phyloP scores from a whole-genome alignment of 441 rosid genomes.

The Gossypium aridum region DNA sequence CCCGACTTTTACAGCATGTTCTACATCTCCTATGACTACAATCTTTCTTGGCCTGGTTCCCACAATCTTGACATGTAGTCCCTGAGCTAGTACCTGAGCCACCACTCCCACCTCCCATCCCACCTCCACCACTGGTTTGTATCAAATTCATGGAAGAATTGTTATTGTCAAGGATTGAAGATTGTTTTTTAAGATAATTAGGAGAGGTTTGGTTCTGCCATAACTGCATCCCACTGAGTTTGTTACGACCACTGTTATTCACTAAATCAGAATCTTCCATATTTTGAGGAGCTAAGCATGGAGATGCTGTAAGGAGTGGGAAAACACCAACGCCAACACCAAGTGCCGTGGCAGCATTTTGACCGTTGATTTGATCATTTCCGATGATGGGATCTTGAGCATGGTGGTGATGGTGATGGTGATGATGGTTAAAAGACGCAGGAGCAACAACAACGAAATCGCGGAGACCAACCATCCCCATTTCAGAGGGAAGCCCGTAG shows the following conservation, averaged over 20 bases:
- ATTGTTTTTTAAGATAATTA: conserved; percentile 33
- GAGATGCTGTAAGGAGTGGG: conserved; percentile 59
- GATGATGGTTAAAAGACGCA: conserved; percentile 45
- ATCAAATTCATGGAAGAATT: conserved; percentile 24
- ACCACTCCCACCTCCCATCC: conserved; percentile 26
- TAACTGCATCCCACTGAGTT: conserved; percentile 42
- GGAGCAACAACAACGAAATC: conserved; percentile 81
- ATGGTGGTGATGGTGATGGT: conserved; percentile 44
- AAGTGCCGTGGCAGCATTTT: conserved; percentile 49
- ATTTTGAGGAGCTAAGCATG: conserved; percentile 36
- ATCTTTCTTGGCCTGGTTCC: conserved; percentile 94
- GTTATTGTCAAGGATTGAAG: conserved; percentile 31
- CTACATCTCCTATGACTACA: conserved; percentile 78
- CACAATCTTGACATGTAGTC: conserved; percentile 88
- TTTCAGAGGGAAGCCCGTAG: conserved; percentile 51
- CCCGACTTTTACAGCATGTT: conserved; percentile 91
- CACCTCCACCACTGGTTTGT: conserved; percentile 22
- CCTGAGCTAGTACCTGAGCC: conserved; percentile 39
- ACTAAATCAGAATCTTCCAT: conserved; percentile 45
- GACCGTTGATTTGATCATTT: conserved; percentile 29
- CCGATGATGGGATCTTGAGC: conserved; percentile 28
- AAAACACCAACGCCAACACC: conserved; percentile 66
- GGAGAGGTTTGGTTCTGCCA: conserved; percentile 63
- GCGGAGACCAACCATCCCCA: conserved; percentile 73
- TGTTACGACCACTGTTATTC: conserved; percentile 27